These are phyloP conservation scores for Magnusiomyces paraingens DNA, from an alignment of 1,139 yeast genomes.

Conservation along the genomic window DNA sequence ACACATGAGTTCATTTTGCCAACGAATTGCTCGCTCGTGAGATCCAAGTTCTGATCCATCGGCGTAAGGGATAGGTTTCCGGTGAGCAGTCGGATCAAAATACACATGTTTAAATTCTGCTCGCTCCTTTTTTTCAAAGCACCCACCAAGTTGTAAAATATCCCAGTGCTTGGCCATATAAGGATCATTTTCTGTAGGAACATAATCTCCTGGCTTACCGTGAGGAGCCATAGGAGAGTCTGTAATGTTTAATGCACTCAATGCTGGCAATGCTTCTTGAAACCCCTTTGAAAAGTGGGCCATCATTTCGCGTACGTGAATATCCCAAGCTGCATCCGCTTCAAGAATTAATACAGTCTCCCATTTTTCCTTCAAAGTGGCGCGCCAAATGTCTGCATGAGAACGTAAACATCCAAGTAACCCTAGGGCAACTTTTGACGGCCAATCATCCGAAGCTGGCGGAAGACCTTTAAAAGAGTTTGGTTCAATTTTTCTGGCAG, in stretches of 20 bases:
- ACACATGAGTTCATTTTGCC: constrained; percentile 4
- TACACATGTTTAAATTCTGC: not conserved
- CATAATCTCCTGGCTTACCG: not conserved
- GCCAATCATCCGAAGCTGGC: not conserved
- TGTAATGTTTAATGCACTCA: not conserved
- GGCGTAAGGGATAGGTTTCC: not conserved
- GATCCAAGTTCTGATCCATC: not conserved
- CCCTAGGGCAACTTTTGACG: too few relatives aligned
- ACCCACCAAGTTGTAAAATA: constrained; percentile 11
- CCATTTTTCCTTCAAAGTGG: not conserved
- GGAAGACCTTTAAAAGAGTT: not conserved
- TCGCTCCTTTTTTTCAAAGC: not conserved
- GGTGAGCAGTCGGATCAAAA: constrained; percentile 1
- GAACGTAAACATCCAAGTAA: not conserved
- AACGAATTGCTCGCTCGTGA: constrained; percentile 1
- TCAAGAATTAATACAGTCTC: constrained; percentile 11
- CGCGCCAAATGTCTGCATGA: constrained; percentile 2
- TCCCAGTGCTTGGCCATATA: constrained; percentile 12
- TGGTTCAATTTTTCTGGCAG: not conserved
- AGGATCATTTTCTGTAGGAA: constrained; percentile 11
- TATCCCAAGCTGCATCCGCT: constrained; percentile 19
- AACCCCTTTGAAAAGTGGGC: constrained; percentile 15
- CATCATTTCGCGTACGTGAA: constrained; percentile 12
- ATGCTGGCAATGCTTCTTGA: not conserved
- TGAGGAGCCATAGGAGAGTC: not conserved